Percentiles rank a stretch among this genome's conserved stretches.
phyloP scores from a whole-genome alignment of 108 stramenopile species.

The Nitzschia putrida region DNA sequence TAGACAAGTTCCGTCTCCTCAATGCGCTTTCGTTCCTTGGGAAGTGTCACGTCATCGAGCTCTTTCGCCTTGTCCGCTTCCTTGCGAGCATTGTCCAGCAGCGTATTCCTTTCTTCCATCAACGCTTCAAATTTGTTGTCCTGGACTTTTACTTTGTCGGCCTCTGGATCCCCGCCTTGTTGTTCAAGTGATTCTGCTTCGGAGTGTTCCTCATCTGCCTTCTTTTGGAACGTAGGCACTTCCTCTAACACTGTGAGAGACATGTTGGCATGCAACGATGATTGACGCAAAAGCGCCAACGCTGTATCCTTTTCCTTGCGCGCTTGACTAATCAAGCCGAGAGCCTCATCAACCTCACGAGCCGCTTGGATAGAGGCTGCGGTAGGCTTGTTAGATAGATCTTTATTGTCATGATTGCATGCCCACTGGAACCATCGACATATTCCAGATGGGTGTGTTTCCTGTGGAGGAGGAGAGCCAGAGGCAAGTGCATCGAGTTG shows the following conservation, averaged over 20 bases:
- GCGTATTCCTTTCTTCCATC: not conserved
- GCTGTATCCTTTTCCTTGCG: conserved; percentile 15
- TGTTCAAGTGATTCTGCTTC: conserved; percentile 2
- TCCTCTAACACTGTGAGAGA: conserved; percentile 18
- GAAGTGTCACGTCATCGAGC: not conserved
- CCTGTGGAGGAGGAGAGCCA: not conserved
- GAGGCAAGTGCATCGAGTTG: not conserved
- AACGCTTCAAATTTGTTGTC: not conserved
- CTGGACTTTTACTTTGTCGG: not conserved
- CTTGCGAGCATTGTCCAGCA: not conserved
- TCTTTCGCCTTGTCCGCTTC: conserved; percentile 9
- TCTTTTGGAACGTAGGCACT: not conserved
- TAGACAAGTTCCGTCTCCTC: conserved; percentile 4
- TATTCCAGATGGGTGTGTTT: not conserved
- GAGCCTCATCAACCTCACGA: not conserved
- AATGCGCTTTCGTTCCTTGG: not conserved
- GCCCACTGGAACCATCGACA: conserved; percentile 8
- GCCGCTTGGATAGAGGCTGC: conserved; percentile 4
- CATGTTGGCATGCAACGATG: conserved; percentile 22
- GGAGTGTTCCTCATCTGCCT: conserved; percentile 1
- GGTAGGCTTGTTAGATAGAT: not conserved
- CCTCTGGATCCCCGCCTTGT: not conserved
- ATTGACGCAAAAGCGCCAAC: conserved; percentile 8
- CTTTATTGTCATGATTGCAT: not conserved
- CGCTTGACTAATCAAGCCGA: not conserved